Evolutionary conservation across 2,329 filamentous ascomycete species (phyloP).

Genomic region (Lachnellula hyalina): DNA sequence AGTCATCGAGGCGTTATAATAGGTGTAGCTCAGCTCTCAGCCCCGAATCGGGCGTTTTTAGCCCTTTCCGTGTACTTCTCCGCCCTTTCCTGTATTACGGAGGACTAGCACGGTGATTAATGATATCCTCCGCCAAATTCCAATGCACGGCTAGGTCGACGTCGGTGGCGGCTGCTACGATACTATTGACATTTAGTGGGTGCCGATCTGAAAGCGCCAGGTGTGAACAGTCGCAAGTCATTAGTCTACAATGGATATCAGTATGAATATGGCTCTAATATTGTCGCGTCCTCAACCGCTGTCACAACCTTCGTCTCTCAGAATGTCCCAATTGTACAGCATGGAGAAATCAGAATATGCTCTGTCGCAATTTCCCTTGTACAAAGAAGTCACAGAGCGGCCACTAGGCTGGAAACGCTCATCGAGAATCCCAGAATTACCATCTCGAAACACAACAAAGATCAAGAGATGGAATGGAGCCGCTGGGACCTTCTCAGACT

Average conservation of each 20-base stretch:
- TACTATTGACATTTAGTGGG: conserved; percentile 7
- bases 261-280: conserved; percentile 15
- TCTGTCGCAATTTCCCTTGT: conserved; percentile 13
- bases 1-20: too few relatives aligned
- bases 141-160: too few relatives aligned
- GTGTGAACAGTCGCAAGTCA: neutral
- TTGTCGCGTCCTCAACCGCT: conserved; percentile 14
- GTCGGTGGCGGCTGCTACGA: too few relatives aligned
- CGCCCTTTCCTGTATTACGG: too few relatives aligned
- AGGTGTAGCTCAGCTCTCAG: too few relatives aligned
- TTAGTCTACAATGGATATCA: conserved; percentile 15
- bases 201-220: neutral
- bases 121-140: too few relatives aligned
- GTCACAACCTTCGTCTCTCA: conserved; percentile 4
- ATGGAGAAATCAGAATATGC: conserved; percentile 2
- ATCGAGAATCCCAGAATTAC: conserved; percentile 2
- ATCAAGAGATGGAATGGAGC: conserved; percentile 35
- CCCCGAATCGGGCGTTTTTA: too few relatives aligned
- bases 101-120: too few relatives aligned
- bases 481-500: conserved; percentile 30
- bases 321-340: neutral
- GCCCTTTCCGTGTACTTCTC: too few relatives aligned
- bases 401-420: conserved; percentile 19
- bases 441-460: conserved; percentile 16
- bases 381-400: conserved; percentile 21